Evolutionary conservation across 139 green algal genomes (phyloP).

Genomic region (Pleodorina starrii): DNA sequence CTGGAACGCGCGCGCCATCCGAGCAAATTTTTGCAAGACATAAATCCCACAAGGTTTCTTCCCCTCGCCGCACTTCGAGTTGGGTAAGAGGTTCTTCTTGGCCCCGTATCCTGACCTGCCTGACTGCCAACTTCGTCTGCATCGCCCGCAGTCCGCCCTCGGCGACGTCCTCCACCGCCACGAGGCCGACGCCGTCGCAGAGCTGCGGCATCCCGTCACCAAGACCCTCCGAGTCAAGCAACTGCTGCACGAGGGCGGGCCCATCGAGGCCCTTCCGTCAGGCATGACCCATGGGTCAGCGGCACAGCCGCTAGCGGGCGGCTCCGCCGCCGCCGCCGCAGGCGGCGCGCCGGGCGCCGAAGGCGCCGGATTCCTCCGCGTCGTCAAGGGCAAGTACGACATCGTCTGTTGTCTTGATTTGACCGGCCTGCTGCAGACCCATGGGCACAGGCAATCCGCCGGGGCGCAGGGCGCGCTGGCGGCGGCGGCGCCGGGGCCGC

Average conservation of each 20-base stretch:
- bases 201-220: constrained; percentile 30
- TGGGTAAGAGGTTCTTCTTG: no score
- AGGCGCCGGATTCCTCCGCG: background rate
- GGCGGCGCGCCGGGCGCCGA: background rate
- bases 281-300: background rate
- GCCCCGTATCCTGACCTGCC: no score
- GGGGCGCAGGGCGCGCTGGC: background rate
- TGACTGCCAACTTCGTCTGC: no score
- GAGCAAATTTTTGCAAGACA: no score
- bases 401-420: constrained; percentile 31
- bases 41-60: no score
- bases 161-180: constrained; percentile 38
- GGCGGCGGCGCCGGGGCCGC: background rate
- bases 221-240: constrained; percentile 29
- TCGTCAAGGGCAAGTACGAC: constrained; percentile 29
- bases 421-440: background rate
- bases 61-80: no score
- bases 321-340: background rate
- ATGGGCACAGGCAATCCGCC: background rate
- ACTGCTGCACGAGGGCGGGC: constrained; percentile 35
- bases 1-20: no score
- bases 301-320: background rate
- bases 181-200: constrained; percentile 32
- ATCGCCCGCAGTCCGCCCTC: background rate
- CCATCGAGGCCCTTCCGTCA: background rate